Percentiles rank a stretch among this genome's conserved stretches.
Conservation (phyloP, 169 alveolate genomes). For the Eimeria acervulina region DNA sequence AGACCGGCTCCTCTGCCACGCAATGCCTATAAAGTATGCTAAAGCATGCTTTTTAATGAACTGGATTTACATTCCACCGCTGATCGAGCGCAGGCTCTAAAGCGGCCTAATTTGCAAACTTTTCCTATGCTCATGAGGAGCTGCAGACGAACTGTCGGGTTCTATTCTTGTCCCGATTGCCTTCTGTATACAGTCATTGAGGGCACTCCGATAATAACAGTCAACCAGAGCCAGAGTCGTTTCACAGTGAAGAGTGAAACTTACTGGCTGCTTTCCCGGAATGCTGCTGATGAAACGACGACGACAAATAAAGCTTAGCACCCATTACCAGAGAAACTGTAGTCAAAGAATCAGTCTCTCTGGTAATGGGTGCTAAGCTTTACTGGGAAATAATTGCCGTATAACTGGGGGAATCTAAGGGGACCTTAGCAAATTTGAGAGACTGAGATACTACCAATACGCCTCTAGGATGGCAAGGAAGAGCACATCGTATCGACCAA, state of each 20-base stretch:
- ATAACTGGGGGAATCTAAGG: background rate
- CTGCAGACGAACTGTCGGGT: background rate
- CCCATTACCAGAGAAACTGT: too few relatives aligned
- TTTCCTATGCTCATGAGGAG: background rate
- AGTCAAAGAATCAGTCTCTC: background rate
- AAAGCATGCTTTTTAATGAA: background rate
- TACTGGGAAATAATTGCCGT: background rate
- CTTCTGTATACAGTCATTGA: background rate
- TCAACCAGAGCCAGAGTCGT: background rate
- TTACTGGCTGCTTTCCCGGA: background rate
- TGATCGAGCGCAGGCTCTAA: background rate
- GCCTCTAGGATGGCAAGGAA: too few relatives aligned
- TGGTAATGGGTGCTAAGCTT: background rate
- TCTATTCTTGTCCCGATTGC: background rate
- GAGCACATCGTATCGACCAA: background rate
- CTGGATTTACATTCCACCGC: background rate
- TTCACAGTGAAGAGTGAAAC: background rate
- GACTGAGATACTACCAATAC: too few relatives aligned
- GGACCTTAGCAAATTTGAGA: too few relatives aligned
- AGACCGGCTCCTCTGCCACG: background rate
- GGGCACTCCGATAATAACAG: background rate
- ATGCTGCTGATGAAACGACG: background rate
- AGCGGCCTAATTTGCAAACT: background rate
- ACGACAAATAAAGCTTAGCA: too few relatives aligned
- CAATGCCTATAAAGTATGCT: background rate